Evolutionary conservation across 176 grass and related monocot genomes (phyloP), one percentile per base, ranked within the genome.

Genomic region (Musa schizocarpa): DNA sequence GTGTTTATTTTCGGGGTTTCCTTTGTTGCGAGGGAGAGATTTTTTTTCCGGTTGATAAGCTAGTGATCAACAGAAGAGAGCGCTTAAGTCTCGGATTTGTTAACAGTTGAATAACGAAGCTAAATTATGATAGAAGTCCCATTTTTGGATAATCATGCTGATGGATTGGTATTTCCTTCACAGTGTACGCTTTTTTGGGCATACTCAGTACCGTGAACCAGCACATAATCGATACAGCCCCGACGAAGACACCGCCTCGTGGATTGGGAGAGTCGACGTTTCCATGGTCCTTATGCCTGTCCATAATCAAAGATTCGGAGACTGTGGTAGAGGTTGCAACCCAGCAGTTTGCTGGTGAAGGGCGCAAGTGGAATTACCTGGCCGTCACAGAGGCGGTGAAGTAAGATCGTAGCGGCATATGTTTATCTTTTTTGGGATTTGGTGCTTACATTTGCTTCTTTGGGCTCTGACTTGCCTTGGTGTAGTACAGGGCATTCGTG

Each of bases 121-220:
- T 52, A 25, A 51, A 26, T 13, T 77, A 53, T 8, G 58, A 11
- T 1, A 16, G 53, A 53, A 65, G 2, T 52, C 17, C 20, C 49
- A 13, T 24, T 75, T 74, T 77, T 65, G 16, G 8, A 13, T 21
- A 22, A 1, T 4, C n/a, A 8, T 7, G 54, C 20, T 80, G 78
- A 73, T 52, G 14, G 26, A 65, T 26, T 17, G 9, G 43, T 51
- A 11, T 73, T 80, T 53, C 16, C 53, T 52, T 27, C 81, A 79
- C 86, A 99, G 95, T 99, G 54, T 99, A 99, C 85, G 86, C 95
- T 71, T 66, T 99, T 74, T 82, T 99, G 88, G 95, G 95, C 74
- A 81, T 93, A 63, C 43, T 99, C 61, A 89, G 90, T 82, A 85
- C 95, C 76, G 82, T 94, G 69, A 99, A 99, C 78, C 90, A 94